phyloP scores from a whole-genome alignment of 2,329 filamentous ascomycete species.

The Dendryphion nanum region DNA sequence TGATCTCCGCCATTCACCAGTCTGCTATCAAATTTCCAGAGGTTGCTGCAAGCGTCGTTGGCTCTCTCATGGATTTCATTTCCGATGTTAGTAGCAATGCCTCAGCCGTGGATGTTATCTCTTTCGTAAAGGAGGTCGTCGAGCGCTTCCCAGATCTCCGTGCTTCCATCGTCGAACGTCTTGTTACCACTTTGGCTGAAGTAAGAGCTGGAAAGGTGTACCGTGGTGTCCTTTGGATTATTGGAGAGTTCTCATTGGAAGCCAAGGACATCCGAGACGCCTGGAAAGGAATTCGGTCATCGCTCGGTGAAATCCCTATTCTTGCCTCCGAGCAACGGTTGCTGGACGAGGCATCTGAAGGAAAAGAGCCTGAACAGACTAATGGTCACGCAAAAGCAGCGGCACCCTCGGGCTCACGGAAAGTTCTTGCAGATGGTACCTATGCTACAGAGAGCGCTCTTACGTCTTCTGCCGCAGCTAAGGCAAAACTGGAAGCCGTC shows the following conservation, averaged over 20 bases:
- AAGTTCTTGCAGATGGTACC: constrained; percentile 92
- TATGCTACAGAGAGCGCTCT: constrained; percentile 96
- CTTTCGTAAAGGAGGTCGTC: constrained; percentile 97
- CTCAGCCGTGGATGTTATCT: constrained; percentile 95
- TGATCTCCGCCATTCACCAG: constrained; percentile 97
- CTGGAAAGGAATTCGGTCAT: constrained; percentile 93
- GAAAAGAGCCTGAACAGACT: constrained; percentile 65
- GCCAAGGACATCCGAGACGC: constrained; percentile 92
- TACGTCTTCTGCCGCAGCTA: constrained; percentile 85
- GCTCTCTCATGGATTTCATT: constrained; percentile 98
- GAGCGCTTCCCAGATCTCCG: constrained; percentile 94
- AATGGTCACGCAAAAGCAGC: constrained; percentile 78
- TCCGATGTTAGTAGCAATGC: constrained; percentile 98
- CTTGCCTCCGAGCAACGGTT: constrained; percentile 90
- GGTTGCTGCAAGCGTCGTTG: constrained; percentile 93
- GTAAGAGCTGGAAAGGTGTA: constrained; percentile 97
- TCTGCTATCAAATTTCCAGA: constrained; percentile 99
- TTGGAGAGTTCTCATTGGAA: constrained; percentile 94
- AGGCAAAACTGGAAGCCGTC: constrained; percentile 90
- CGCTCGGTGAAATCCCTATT: constrained; percentile 94
- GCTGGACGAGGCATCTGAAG: constrained; percentile 70
- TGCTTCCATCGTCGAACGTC: constrained; percentile 78
- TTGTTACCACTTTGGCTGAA: constrained; percentile 88
- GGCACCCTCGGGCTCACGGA: constrained; percentile 79
- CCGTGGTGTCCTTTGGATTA: constrained; percentile 92